A percentile compares a stretch with the other conserved stretches of the same genome.
These are phyloP conservation scores for Amanita brunnescens DNA, from an alignment of 768 basidiomycete species.

Conservation along the genomic window DNA sequence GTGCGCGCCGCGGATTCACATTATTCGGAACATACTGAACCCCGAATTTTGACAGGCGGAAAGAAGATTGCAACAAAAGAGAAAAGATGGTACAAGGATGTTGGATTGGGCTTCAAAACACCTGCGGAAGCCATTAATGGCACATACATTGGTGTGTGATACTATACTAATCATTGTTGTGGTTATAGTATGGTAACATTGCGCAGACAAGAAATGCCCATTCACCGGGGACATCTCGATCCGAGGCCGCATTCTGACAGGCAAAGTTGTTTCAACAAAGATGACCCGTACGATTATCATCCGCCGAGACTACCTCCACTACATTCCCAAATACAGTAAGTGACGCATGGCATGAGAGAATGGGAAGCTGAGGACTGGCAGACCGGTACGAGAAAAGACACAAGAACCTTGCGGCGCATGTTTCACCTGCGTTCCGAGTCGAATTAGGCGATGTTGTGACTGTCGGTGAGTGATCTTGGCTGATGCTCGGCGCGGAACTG, in stretches of 20 bases:
- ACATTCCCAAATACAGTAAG: conserved; percentile 97
- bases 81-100: conserved; percentile 99
- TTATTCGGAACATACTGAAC: not conserved
- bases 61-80: conserved; percentile 93
- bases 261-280: conserved; percentile 97
- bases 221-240: conserved; percentile 97
- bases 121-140: conserved; percentile 92
- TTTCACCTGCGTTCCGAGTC: conserved; percentile 98
- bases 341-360: conserved; percentile 11
- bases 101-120: conserved; percentile 95
- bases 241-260: conserved; percentile 97
- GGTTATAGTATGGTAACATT: not conserved
- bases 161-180: not conserved
- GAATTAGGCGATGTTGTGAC: conserved; percentile 92
- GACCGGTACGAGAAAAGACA: conserved; percentile 99
- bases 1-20: conserved; percentile 41
- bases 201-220: conserved; percentile 96
- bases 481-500: conserved; percentile 4
- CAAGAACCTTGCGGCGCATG: conserved; percentile 96
- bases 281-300: conserved; percentile 99
- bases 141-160: conserved; percentile 83
- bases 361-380: conserved; percentile 19
- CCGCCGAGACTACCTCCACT: conserved; percentile 91
- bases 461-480: conserved; percentile 59
- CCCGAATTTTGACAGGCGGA: conserved; percentile 40